phyloP scores from a whole-genome alignment of 306 rosid genomes.

The Astragalus membranaceus region DNA sequence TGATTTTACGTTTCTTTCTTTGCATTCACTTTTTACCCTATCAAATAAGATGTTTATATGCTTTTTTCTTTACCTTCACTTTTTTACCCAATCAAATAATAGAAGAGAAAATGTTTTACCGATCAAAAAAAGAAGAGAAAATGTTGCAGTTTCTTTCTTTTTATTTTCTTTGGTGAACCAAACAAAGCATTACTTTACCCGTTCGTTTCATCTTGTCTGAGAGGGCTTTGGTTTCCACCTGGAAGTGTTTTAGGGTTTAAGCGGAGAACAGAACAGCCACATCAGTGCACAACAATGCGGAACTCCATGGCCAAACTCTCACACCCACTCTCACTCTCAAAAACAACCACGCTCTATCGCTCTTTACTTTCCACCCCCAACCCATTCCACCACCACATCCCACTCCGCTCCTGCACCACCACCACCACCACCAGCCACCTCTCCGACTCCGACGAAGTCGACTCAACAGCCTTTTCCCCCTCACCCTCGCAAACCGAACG shows the following conservation, averaged over 20 bases:
- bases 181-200: no score
- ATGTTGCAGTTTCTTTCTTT: no score
- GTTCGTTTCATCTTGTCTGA: no score
- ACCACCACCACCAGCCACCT: conserved; percentile 21
- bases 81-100: no score
- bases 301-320: conserved; percentile 31
- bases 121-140: no score
- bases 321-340: conserved; percentile 36
- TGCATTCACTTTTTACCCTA: no score
- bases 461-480: conserved; percentile 15
- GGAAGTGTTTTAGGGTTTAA: conserved; percentile 37
- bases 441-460: conserved; percentile 26
- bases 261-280: neutral
- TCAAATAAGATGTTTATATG: no score
- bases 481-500: neutral
- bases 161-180: no score
- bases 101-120: no score
- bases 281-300: conserved; percentile 17
- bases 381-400: conserved; percentile 1
- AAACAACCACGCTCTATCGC: conserved; percentile 34
- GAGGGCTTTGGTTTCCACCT: no score
- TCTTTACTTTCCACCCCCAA: conserved; percentile 33
- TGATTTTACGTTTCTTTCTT: no score
- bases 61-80: no score
- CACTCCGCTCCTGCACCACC: conserved; percentile 29